Evolutionary conservation across 2,329 filamentous ascomycete genomes (phyloP), one percentile per base, ranked within the genome.

Genomic region (Aureobasidium sp.): DNA sequence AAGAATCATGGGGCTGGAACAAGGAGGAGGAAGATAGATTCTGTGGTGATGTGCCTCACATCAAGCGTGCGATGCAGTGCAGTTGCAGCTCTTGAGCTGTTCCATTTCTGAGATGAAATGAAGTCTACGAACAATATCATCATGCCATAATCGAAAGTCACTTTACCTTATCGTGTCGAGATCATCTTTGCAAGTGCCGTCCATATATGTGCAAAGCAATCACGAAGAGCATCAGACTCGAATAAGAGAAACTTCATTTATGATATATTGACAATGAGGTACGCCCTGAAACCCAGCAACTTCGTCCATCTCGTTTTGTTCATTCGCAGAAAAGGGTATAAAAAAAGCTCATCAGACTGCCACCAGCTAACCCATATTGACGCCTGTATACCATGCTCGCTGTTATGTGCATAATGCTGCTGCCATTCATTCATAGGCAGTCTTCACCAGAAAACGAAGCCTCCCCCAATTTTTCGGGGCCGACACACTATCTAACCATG

Each of bases 51-150:
- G 90, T 96, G 60, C 93, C 93, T 0, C 85, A 82, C 71, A 81
- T 81, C 49, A 85, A 86, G 74, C 83, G 90, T 67, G 89, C 89
- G 37, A 85, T 96, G 83, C 93, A 97, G 78, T 97, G 94, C 74
- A 96, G 90, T 72, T 99, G 94, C 76, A 96, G 91, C 72, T 97
- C 93, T 27, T 59, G 57, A 59, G 54, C 42, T 48, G 39, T 27
- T n/a, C 10, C 13, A 27, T 34, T 3, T 34, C 39, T n/a, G 9
- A 57, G 27, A 57, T 14, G 7, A 25, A 32, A 57, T 30, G 39
- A 58, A 34, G 30, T 21, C 3, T 32, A 48, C 34, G 34, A 39
- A 39, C 25, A n/a, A 53, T 29, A 53, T 29, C 13, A 36, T n/a
- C 30, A 36, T n/a, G 45, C 13, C 45, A 48, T 32, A 32, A n/a